Percentiles rank a stretch among this genome's conserved stretches.
Evolutionary conservation across 2,329 filamentous ascomycete species (phyloP).

Genomic region (Tolypocladium ovalisporum): DNA sequence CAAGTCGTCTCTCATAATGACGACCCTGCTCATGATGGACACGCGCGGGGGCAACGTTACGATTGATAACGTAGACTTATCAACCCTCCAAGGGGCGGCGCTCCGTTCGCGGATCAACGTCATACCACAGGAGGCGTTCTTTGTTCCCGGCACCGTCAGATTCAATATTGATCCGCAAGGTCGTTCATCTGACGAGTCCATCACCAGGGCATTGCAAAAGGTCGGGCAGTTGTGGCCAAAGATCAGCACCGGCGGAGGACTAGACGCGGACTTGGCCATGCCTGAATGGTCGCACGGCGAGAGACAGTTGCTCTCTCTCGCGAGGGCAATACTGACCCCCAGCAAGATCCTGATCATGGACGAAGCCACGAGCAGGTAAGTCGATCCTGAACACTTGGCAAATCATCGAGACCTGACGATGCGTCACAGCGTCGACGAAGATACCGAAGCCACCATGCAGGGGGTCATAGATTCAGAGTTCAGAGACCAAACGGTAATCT

Average conservation of each 20-base stretch:
- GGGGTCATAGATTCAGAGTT: conserved; percentile 21
- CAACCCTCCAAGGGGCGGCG: conserved; percentile 8
- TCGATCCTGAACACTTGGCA: background rate
- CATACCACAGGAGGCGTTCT: conserved; percentile 40
- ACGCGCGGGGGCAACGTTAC: conserved; percentile 26
- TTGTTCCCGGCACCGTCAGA: conserved; percentile 35
- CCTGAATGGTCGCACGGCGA: conserved; percentile 28
- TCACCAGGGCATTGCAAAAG: conserved; percentile 30
- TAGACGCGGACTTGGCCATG: conserved; percentile 20
- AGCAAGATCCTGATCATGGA: conserved; percentile 26
- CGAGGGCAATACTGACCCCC: conserved; percentile 22
- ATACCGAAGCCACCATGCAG: conserved; percentile 21
- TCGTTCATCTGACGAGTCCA: conserved; percentile 23
- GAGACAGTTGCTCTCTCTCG: conserved; percentile 30
- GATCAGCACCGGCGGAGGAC: conserved; percentile 25
- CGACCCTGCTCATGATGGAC: conserved; percentile 35
- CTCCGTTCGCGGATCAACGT: conserved; percentile 23
- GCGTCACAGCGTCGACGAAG: conserved; percentile 17
- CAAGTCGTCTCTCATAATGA: conserved; percentile 25
- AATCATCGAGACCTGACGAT: conserved; percentile 1
- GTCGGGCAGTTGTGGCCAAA: conserved; percentile 31
- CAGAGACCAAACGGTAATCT: conserved; percentile 37
- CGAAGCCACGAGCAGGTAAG: conserved; percentile 24
- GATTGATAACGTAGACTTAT: conserved; percentile 31
- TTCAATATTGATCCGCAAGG: conserved; percentile 35